Conservation (phyloP, 306 rosid genomes). For the Erythrophleum fordii region DNA sequence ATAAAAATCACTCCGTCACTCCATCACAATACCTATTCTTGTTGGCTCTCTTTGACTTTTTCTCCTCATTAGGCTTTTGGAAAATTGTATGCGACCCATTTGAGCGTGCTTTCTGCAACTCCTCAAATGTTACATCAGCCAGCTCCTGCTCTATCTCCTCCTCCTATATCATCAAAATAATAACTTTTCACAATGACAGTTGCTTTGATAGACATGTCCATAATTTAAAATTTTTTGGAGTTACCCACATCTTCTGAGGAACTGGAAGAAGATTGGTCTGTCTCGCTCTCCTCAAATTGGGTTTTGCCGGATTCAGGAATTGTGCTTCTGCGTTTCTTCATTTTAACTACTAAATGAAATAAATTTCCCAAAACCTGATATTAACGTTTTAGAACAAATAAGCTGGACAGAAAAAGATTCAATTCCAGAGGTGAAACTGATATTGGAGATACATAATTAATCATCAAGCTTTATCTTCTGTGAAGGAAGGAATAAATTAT, state of each 20-base stretch:
- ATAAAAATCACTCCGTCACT: background rate
- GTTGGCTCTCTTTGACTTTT: conserved; percentile 65
- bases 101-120: conserved; percentile 79
- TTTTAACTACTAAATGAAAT: background rate
- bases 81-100: conserved; percentile 63
- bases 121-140: conserved; percentile 86
- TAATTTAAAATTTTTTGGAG: background rate
- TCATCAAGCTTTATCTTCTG: background rate
- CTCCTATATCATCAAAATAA: conserved; percentile 46
- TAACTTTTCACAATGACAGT: background rate
- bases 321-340: conserved; percentile 34
- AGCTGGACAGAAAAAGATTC: background rate
- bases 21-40: conserved; percentile 68
- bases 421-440: background rate
- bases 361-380: background rate
- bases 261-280: conserved; percentile 35
- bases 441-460: background rate
- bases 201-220: background rate
- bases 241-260: conserved; percentile 52
- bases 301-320: conserved; percentile 34
- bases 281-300: conserved; percentile 41
- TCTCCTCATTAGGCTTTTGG: conserved; percentile 51
- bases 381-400: background rate
- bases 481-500: background rate
- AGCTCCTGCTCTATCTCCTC: conserved; percentile 79